These are phyloP conservation scores for Trichocladium antarcticum DNA, from an alignment of 495 filamentous ascomycete species.

Conservation along the genomic window DNA sequence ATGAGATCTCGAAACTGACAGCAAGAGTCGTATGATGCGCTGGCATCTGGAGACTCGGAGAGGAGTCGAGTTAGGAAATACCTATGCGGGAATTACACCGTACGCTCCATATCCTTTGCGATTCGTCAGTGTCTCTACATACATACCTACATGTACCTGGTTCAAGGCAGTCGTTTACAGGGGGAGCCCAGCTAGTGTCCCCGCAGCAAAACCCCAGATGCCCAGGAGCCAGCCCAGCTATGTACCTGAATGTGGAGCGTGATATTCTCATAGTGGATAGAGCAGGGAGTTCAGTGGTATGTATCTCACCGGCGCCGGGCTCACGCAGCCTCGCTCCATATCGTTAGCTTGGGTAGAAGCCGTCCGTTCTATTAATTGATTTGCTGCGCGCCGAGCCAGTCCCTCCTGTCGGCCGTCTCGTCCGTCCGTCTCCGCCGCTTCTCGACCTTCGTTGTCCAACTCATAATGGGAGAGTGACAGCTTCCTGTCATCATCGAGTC, in stretches of 20 bases:
- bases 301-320: background rate
- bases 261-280: too few species aligned
- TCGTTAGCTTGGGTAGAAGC: background rate
- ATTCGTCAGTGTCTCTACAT: too few species aligned
- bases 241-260: background rate
- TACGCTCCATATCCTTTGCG: too few species aligned
- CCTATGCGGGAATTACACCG: too few species aligned
- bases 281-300: background rate
- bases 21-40: background rate
- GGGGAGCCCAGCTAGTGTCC: background rate
- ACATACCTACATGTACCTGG: background rate
- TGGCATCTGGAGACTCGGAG: background rate
- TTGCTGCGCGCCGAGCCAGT: constrained; percentile 7
- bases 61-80: too few species aligned
- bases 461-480: background rate
- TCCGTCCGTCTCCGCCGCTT: background rate
- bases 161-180: background rate
- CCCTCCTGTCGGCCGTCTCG: background rate
- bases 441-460: background rate
- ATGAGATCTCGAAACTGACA: too few species aligned
- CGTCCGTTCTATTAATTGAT: background rate
- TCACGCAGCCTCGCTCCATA: background rate
- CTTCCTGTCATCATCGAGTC: background rate
- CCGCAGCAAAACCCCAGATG: too few species aligned
- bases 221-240: too few species aligned